Conservation (phyloP, 192 early-diverging fungal genomes). For the Linnemannia hyalina region DNA sequence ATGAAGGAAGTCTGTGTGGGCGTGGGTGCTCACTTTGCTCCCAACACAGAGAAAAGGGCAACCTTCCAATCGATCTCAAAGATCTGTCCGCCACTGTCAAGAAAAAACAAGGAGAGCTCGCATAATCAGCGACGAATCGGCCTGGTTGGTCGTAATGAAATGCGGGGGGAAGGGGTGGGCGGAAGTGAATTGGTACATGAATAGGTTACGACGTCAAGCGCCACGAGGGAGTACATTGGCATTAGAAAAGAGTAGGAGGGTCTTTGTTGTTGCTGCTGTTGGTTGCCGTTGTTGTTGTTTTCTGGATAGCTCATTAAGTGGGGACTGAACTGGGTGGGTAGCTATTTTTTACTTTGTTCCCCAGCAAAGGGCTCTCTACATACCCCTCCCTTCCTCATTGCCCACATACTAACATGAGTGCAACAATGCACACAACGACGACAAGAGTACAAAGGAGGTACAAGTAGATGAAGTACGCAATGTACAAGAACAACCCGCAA, state of each 20-base stretch:
- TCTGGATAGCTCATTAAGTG: not conserved
- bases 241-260: not conserved
- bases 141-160: not conserved
- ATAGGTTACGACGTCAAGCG: not conserved
- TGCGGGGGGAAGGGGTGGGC: not conserved
- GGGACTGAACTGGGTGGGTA: not conserved
- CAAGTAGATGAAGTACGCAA: not conserved
- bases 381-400: not conserved
- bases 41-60: not conserved
- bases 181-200: not conserved
- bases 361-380: not conserved
- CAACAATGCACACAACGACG: not conserved
- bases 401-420: not conserved
- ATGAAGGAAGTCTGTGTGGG: not conserved
- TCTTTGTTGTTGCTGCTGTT: not conserved
- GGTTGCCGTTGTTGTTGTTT: not conserved
- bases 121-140: conserved; percentile 1
- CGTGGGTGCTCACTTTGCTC: conserved; percentile 7
- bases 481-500: not conserved
- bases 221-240: not conserved
- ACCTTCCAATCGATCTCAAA: conserved; percentile 7
- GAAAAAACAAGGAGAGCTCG: not conserved
- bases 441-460: not conserved
- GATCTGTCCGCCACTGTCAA: not conserved
- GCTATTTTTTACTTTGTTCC: conserved; percentile 11